Base-by-base conservation (phyloP, 768 basidiomycete species). In the Lactarius psammicola region DNA sequence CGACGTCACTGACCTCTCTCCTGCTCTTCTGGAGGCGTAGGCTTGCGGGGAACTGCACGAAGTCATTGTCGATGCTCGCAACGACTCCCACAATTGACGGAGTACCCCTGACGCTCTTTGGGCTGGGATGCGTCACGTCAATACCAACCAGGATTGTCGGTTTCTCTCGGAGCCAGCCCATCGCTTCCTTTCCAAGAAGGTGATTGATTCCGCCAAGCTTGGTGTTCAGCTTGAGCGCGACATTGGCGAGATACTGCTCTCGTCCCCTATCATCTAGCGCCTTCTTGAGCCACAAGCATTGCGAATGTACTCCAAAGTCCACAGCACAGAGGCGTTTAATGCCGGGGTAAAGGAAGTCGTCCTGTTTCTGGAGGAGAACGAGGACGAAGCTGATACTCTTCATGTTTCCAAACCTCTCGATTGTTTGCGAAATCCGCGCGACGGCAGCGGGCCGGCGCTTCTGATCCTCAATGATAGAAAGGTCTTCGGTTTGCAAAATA, bases 121-220 rank as follows among this genome's bases (percentile, higher is more conserved):
- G 87, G 2, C 88, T 83, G 4, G 91, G 89, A 69, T 94, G 91
- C 0, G 90, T 93, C 0, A 92, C 90, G 71, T 94, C 91, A 68
- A 92, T 90, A 0, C 92, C 92, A 4, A 94, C 86, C 72, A 94
- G 77, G 87, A 94, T 94, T 9, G 92, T 93, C 61, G 81, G 81
- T 69, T 81, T 80, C 74, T 83, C 83, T 2, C 74, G 83, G 56
- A 93, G 76, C 90, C 81, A 87, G 83, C 1, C 83, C 82, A 2
- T 65, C 71, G 0, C 78, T 72, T 46, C 46, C 46, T 23, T 13
- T 49, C 87, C 87, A 10, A 92, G 76, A 57, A 81, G 67, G 74
- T 94, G 92, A 69, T 94, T 94, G 26, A 88, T 77, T 0, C 92
- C 92, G 5, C 90, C 90, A 1, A 93, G 84, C 75, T 94, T 94